Percentiles rank a stretch among this genome's conserved stretches.
Conservation (phyloP, 495 filamentous ascomycete genomes). For the Alectoria sarmentosa region DNA sequence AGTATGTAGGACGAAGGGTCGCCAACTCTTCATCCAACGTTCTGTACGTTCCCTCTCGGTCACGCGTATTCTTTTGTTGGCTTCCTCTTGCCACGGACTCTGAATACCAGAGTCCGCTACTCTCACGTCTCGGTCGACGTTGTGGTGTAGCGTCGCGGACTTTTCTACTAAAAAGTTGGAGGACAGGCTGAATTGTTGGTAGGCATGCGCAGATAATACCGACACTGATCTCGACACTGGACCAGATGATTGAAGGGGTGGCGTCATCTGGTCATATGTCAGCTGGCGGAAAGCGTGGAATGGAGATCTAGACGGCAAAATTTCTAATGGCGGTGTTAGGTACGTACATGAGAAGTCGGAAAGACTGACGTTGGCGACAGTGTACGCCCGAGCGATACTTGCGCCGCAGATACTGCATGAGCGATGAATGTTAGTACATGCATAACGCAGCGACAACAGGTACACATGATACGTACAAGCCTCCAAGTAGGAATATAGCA, state of each 20-base stretch:
- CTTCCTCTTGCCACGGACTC: background rate
- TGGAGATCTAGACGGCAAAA: background rate
- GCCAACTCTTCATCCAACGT: background rate
- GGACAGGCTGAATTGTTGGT: background rate
- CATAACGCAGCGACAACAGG: background rate
- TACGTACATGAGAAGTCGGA: background rate
- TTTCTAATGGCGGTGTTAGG: too few species aligned
- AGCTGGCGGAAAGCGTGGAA: background rate
- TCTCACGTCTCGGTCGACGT: background rate
- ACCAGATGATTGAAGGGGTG: background rate
- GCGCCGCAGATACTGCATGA: background rate
- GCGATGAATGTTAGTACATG: background rate
- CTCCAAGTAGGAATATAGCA: background rate
- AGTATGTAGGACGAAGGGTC: background rate
- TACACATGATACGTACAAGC: background rate
- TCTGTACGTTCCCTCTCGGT: background rate
- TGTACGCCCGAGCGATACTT: background rate
- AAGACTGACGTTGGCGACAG: background rate
- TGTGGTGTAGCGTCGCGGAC: background rate
- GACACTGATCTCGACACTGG: background rate
- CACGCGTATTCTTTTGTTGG: background rate
- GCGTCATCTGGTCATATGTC: background rate
- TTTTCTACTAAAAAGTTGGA: background rate
- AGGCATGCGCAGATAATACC: conserved; percentile 2
- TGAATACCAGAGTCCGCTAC: background rate